Base-by-base conservation (phyloP, 257 asterid species). In the Solanum bulbocastanum region DNA sequence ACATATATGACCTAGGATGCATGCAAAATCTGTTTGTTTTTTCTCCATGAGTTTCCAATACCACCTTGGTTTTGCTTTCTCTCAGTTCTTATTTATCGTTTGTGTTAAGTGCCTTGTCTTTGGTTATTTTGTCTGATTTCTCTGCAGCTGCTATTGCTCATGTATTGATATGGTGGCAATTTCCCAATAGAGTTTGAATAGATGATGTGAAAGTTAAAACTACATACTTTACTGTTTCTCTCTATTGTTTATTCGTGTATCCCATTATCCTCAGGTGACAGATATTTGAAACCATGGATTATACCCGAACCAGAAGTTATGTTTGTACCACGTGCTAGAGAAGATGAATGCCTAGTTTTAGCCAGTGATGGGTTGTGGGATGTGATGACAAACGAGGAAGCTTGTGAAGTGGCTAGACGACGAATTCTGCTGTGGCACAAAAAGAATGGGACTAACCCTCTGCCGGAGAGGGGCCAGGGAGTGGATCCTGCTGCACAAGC, bases 301-400 rank as follows among this genome's bases (percentile, higher is more conserved):
- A 94, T 96, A 83, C 98, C 98, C 1, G 93, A 93, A n/a, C 98
- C 98, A 16, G 98, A 94, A 86, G 94, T 94, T 22, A 90, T 87
- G 91, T 91, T 94, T 88, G 72, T 94, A 83, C 94, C 96, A 18
- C 95, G 98, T 8, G 92, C 93, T 32, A 91, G 93, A 89, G 98
- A 93, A 84, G 98, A 96, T 14, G 94, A 96, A 91, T 94, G 97
- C 89, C 97, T 96, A 13, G 89, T 96, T 62, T 69, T 96, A 39
- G 98, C 98, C 6, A 96, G 96, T 39, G 98, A 96, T 22, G 98
- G 98, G 3, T 87, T 96, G 87, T 96, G 98, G 98, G 98, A 96
- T 18, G 97, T 94, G 20, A 90, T 96, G 91, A 74, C 93, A 42
- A 96, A 94, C 4, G 96, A 94, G 84, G 98, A 94, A 90, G 97